A percentile compares a stretch with the other conserved stretches of the same genome.
phyloP scores from a whole-genome alignment of 306 rosid genomes.

The Clitoria ternatea region DNA sequence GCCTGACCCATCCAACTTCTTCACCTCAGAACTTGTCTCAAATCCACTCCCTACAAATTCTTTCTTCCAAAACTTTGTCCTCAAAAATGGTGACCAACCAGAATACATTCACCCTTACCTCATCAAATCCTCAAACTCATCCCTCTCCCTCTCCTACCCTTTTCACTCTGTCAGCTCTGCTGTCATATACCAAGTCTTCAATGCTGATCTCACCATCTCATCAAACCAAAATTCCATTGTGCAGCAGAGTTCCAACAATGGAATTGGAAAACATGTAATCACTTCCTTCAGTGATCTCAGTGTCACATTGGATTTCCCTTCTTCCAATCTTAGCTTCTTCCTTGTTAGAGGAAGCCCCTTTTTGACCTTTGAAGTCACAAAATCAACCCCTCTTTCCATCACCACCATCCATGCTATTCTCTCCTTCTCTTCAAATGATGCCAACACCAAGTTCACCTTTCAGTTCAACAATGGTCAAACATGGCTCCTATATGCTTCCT shows the following conservation, averaged over 20 bases:
- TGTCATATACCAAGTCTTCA: constrained; percentile 42
- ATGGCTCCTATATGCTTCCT: constrained; percentile 72
- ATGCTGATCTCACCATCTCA: constrained; percentile 50
- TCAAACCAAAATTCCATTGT: constrained; percentile 11
- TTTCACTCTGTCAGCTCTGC: constrained; percentile 28
- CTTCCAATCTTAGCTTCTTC: constrained; percentile 43
- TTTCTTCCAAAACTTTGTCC: constrained; percentile 65
- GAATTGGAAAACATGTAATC: constrained; percentile 36
- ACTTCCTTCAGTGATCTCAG: constrained; percentile 61
- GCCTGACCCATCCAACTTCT: constrained; percentile 63
- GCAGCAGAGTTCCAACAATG: no score
- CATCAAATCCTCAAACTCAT: constrained; percentile 45
- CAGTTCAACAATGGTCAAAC: constrained; percentile 71
- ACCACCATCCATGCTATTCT: constrained; percentile 50
- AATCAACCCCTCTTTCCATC: constrained; percentile 33
- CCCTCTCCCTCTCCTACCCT: constrained; percentile 57
- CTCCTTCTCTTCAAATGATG: constrained; percentile 33
- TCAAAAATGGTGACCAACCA: constrained; percentile 67
- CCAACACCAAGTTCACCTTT: constrained; percentile 56
- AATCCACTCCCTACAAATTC: no score
- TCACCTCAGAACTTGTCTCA: no score
- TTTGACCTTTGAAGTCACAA: constrained; percentile 34
- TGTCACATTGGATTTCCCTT: constrained; percentile 59
- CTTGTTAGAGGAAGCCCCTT: constrained; percentile 81
- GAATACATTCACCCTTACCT: constrained; percentile 64